A percentile compares a stretch with the other conserved stretches of the same genome.
These are phyloP conservation scores for Ceratocystis colombiana DNA, from an alignment of 2,329 filamentous ascomycete species.

Conservation along the genomic window DNA sequence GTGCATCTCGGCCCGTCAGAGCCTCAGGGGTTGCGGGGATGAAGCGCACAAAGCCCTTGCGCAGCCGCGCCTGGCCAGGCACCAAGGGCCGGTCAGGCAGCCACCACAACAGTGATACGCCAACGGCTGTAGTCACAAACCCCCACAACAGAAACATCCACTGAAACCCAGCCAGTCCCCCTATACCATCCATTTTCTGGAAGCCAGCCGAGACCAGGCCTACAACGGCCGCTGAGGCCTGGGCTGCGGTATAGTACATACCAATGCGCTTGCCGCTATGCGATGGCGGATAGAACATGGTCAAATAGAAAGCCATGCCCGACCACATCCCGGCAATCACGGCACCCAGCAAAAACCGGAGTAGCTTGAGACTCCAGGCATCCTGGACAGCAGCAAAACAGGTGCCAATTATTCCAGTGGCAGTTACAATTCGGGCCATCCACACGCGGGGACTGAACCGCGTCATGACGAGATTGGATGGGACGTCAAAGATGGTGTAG, in stretches of 20 bases:
- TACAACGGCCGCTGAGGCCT: constrained; percentile 80
- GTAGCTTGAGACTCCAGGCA: constrained; percentile 79
- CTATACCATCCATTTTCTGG: constrained; percentile 74
- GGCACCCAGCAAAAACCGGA: constrained; percentile 73
- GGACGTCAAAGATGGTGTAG: constrained; percentile 82
- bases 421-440: constrained; percentile 86
- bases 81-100: constrained; percentile 70
- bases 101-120: constrained; percentile 74
- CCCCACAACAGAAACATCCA: constrained; percentile 94
- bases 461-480: constrained; percentile 83
- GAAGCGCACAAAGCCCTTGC: constrained; percentile 48
- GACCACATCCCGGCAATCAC: constrained; percentile 94
- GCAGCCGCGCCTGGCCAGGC: constrained; percentile 52
- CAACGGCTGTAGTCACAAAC: constrained; percentile 60
- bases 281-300: constrained; percentile 81
- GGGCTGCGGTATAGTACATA: constrained; percentile 78
- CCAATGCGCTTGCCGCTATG: constrained; percentile 81
- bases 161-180: constrained; percentile 69
- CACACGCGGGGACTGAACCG: constrained; percentile 73
- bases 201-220: constrained; percentile 85
- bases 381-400: constrained; percentile 74
- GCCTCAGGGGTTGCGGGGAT: constrained; percentile 61
- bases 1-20: constrained; percentile 64
- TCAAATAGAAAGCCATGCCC: constrained; percentile 87
- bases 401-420: constrained; percentile 71